A percentile compares a stretch with the other conserved stretches of the same genome.
phyloP scores from a whole-genome alignment of 2,329 filamentous ascomycete species.

The Magnaporthales sp. region DNA sequence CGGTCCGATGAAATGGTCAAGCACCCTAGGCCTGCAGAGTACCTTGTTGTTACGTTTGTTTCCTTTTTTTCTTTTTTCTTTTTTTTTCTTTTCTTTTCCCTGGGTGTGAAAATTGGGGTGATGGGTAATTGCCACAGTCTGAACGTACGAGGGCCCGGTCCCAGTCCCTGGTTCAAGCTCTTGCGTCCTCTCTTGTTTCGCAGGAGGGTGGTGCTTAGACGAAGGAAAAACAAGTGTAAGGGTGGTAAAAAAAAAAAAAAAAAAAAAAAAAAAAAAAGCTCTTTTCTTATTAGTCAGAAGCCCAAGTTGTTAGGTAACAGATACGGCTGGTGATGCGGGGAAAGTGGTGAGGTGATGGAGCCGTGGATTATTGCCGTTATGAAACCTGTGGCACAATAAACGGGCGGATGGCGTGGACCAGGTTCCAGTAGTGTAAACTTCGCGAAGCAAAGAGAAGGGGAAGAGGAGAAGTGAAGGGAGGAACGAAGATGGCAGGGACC shows the following conservation, averaged over 20 bases:
- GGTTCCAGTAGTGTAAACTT: not conserved
- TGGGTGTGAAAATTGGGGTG: slow-evolving; percentile 5
- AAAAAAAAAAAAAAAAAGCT: slow-evolving; percentile 1
- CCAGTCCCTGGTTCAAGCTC: slow-evolving; percentile 2
- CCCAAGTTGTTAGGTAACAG: slow-evolving; percentile 36
- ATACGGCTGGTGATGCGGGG: slow-evolving; percentile 27
- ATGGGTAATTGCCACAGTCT: slow-evolving; percentile 3
- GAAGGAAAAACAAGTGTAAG: not conserved
- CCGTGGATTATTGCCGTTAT: not conserved
- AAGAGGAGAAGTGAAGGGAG: not conserved
- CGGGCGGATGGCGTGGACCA: slow-evolving; percentile 1
- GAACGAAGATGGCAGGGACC: not conserved
- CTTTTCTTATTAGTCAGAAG: slow-evolving; percentile 39
- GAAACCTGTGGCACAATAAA: slow-evolving; percentile 4
- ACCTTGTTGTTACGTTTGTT: not conserved
- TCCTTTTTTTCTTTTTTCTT: not conserved
- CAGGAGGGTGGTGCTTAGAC: not conserved
- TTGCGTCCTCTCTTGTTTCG: not conserved
- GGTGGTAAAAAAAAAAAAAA: not conserved
- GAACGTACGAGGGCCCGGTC: not conserved
- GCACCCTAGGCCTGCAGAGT: not conserved
- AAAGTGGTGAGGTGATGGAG: slow-evolving; percentile 14
- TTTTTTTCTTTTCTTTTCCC: too few species aligned
- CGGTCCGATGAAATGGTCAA: not conserved
- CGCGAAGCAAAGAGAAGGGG: not conserved